Evolutionary conservation across 2,329 filamentous ascomycete genomes (phyloP).

Genomic region (Pseudogymnoascus sp.): DNA sequence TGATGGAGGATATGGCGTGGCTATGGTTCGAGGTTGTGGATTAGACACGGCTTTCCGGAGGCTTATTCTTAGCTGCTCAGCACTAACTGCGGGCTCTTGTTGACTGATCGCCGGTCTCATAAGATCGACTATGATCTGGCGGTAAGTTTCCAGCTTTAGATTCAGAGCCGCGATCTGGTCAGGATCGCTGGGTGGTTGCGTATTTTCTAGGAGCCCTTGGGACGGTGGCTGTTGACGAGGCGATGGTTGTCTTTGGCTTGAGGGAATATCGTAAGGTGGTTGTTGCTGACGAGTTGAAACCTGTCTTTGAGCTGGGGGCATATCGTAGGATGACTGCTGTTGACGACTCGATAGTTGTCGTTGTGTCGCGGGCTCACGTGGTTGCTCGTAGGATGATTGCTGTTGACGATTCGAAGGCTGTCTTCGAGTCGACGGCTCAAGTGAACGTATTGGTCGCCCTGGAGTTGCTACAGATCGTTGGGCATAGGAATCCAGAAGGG

Average conservation of each 20-base stretch:
- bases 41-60: not conserved
- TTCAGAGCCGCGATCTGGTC: not conserved
- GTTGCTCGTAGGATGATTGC: not conserved
- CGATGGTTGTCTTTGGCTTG: not conserved
- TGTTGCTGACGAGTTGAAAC: not conserved
- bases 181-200: not conserved
- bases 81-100: not conserved
- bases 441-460: not conserved
- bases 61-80: not conserved
- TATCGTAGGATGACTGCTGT: not conserved
- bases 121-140: conserved; percentile 1
- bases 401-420: not conserved
- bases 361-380: not conserved
- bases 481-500: not conserved
- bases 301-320: not conserved
- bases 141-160: not conserved
- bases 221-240: not conserved
- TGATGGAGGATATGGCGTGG: not conserved
- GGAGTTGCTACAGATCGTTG: not conserved
- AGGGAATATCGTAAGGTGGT: not conserved
- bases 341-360: not conserved
- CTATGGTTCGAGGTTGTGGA: not conserved
- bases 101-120: not conserved
- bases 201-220: not conserved
- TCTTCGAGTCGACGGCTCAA: not conserved